phyloP scores from a whole-genome alignment of 2,329 filamentous ascomycete genomes.

The Colletotrichum tofieldiae region DNA sequence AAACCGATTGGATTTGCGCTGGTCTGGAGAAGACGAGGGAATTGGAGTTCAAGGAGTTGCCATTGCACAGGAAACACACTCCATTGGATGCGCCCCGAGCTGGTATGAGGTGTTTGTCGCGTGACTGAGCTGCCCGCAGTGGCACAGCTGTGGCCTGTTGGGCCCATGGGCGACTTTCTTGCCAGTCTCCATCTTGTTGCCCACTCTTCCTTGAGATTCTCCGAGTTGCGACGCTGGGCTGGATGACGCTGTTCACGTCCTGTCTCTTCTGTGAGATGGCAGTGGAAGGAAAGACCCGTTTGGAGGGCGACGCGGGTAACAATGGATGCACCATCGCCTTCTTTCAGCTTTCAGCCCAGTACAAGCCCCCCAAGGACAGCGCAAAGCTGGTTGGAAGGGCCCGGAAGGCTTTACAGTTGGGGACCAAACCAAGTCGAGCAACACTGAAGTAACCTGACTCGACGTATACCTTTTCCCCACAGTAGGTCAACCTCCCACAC shows the following conservation, averaged over 20 bases:
- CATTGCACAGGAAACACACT: constrained; percentile 14
- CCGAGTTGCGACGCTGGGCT: constrained; percentile 13
- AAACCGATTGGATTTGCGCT: constrained; percentile 16
- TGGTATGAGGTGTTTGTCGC: constrained; percentile 40
- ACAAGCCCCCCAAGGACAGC: not conserved
- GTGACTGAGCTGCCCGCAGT: constrained; percentile 35
- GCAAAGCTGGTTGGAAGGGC: not conserved
- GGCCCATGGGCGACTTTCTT: constrained; percentile 6
- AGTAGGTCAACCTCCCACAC: not conserved
- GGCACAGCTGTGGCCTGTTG: constrained; percentile 38
- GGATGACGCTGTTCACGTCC: constrained; percentile 1
- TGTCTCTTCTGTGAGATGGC: not conserved
- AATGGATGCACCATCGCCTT: constrained; percentile 20
- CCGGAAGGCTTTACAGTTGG: constrained; percentile 7
- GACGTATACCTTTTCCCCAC: constrained; percentile 16
- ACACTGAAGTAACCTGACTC: not conserved
- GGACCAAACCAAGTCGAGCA: constrained; percentile 4
- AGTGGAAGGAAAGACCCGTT: not conserved
- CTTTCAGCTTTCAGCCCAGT: not conserved
- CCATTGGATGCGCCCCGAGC: constrained; percentile 20
- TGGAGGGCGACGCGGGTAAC: constrained; percentile 11
- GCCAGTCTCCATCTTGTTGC: constrained; percentile 31
- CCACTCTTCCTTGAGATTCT: constrained; percentile 19
- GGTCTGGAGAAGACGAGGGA: constrained; percentile 7
- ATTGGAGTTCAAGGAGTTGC: constrained; percentile 16